Base-by-base conservation (phyloP, 2,329 filamentous ascomycete species). In the Xylariaceae sp. region DNA sequence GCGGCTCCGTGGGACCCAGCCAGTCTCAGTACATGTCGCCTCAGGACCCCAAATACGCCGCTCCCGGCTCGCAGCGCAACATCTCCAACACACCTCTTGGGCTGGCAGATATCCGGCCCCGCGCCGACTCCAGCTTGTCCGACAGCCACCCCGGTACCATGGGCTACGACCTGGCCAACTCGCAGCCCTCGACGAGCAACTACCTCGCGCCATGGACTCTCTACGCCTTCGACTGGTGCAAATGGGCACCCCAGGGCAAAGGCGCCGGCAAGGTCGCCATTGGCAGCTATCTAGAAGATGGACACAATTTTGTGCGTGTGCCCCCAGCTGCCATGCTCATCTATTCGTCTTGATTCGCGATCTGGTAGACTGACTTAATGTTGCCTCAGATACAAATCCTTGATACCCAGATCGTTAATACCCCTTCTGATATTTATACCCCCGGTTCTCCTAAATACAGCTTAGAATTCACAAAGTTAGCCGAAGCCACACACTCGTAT, bases 211-310 rank as follows among this genome's bases (percentile, higher is more conserved):
- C 93, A 0, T 99, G 94, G 90, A 88, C 91, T 13, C 86, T 96
- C 50, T 99, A 97, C 70, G 93, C 94, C 12, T 93, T 96, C 64
- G 94, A 99, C 74, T 99, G 94, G 94, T 99, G 94, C 76, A 99
- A 99, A 73, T 99, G 94, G 93, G 84, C 89, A 14, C 86, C 93
- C 2, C 84, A 90, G 64, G 85, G 73, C 63, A 86, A 86, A 60
- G 86, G 89, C 56, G 90, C 90, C 3, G 94, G 94, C 38, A 97
- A 97, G 72, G 82, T 99, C 62, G 94, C 94, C 12, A 80, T 99
- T 38, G 94, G 93, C 54, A 99, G 94, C 75, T 97, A 97, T 69
- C 75, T 97, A 47, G 94, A 99, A 73, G 94, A 99, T 72, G 93
- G 92, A 6, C 94, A 99, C 74, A 99, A 99, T 69, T 99, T 95